Evolutionary conservation across 495 filamentous ascomycete genomes (phyloP), one percentile per base, ranked within the genome.

Genomic region (Symbiotaphrina buchneri): DNA sequence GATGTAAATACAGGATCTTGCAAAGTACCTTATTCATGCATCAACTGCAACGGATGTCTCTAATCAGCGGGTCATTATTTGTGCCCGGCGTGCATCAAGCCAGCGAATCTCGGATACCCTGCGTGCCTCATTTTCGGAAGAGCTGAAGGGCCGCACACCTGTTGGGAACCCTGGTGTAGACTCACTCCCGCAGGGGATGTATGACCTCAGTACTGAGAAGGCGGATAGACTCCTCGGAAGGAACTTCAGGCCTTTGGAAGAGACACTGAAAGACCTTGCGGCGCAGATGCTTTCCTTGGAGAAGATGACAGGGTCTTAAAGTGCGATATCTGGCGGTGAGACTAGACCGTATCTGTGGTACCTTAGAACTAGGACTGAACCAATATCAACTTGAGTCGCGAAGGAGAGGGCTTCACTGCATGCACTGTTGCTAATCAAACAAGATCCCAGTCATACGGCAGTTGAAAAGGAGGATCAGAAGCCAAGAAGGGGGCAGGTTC

Each of bases 231-330:
- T 67, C 28, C 40, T 75, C 36, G 65, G 62, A 8, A 54, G 72
- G 16, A 47, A 67, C 25, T 78, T 60, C 49, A 60, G 49, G 22
- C 30, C 41, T 11, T 33, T 75, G 16, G 61, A 74, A 45, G 48
- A 65, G 46, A 55, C 41, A 13, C 47, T 71, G 14, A 47, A 54
- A 14, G 71, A 76, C 41, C 58, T 59, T 4, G 58, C 70, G 15
- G 56, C 57, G 43, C 62, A 58, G 21, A 39, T 78, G 39, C 48
- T 59, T 36, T 38, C 39, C 35, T 35, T 55, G 20, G 52, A 52
- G n/a, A 44, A 48, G 43, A 17, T n/a, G n/a, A n/a, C n/a, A n/a
- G n/a, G n/a, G n/a, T n/a, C n/a, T n/a, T n/a, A n/a, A n/a, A n/a
- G n/a, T n/a, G n/a, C n/a, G n/a, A n/a, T n/a, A n/a, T n/a, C n/a